Conservation (phyloP, 2,329 filamentous ascomycete genomes). For the Exophiala viscosa region DNA sequence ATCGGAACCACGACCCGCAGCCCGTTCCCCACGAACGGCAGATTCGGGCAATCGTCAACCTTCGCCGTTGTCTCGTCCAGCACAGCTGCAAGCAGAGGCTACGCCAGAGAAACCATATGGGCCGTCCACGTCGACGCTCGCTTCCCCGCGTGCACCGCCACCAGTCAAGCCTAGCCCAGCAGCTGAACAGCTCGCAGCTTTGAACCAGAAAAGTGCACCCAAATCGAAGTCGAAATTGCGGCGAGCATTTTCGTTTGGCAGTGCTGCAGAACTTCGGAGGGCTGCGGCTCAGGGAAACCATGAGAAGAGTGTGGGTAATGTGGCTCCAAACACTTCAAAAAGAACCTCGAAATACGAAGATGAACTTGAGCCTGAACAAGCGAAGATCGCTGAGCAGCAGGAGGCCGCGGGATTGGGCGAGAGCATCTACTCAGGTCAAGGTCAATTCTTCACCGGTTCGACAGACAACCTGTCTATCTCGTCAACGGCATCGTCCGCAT, state of each 20-base stretch:
- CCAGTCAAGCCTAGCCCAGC: slow-evolving; percentile 57
- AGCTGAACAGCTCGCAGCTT: slow-evolving; percentile 77
- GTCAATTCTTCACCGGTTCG: slow-evolving; percentile 79
- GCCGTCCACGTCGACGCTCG: slow-evolving; percentile 12
- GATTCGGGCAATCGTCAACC: slow-evolving; percentile 42
- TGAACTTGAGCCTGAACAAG: slow-evolving; percentile 80
- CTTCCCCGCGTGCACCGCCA: slow-evolving; percentile 22
- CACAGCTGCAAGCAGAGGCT: slow-evolving; percentile 58
- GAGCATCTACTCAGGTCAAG: slow-evolving; percentile 85
- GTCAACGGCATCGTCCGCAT: slow-evolving; percentile 48
- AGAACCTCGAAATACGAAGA: slow-evolving; percentile 64
- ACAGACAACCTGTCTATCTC: slow-evolving; percentile 75
- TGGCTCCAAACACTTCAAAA: slow-evolving; percentile 46
- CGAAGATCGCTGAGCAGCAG: slow-evolving; percentile 84
- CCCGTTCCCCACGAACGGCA: slow-evolving; percentile 3
- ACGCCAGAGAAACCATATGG: background rate
- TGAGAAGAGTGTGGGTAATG: slow-evolving; percentile 41
- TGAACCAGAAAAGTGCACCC: slow-evolving; percentile 76
- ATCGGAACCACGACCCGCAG: slow-evolving; percentile 11
- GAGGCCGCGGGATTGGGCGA: slow-evolving; percentile 88
- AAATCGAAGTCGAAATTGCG: slow-evolving; percentile 84
- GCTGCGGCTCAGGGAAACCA: slow-evolving; percentile 63
- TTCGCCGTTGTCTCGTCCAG: slow-evolving; percentile 70
- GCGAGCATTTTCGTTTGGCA: slow-evolving; percentile 93
- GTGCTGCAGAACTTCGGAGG: slow-evolving; percentile 81